Conservation (phyloP, 768 basidiomycete genomes). For the Daedalea quercina region DNA sequence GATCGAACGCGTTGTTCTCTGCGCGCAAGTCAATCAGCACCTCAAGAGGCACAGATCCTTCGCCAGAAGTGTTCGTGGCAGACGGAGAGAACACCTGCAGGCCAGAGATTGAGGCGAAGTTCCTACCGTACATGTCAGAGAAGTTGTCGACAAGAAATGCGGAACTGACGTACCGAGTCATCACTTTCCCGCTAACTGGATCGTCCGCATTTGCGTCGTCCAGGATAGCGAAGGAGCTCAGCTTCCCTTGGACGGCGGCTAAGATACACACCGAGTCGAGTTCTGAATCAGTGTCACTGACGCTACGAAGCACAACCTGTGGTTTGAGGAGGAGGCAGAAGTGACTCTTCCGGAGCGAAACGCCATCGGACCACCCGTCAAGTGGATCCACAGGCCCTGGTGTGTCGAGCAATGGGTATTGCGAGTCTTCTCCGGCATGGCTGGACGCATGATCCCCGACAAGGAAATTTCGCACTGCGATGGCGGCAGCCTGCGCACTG, state of each 20-base stretch:
- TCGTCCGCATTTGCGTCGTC: conserved; percentile 76
- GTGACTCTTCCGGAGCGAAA: conserved; percentile 62
- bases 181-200: conserved; percentile 76
- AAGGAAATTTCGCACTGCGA: conserved; percentile 59
- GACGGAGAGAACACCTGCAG: conserved; percentile 85
- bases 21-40: conserved; percentile 81
- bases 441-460: conserved; percentile 41
- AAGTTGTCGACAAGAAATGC: background rate
- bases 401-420: conserved; percentile 23
- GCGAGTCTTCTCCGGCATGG: conserved; percentile 32
- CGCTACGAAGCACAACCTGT: conserved; percentile 75
- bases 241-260: conserved; percentile 73
- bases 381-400: conserved; percentile 47
- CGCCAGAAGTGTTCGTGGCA: conserved; percentile 29
- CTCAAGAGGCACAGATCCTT: conserved; percentile 78
- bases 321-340: conserved; percentile 88
- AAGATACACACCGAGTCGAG: conserved; percentile 60
- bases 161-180: conserved; percentile 57
- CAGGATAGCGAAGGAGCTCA: conserved; percentile 75
- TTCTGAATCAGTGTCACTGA: conserved; percentile 40
- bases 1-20: conserved; percentile 79
- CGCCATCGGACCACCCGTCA: conserved; percentile 67
- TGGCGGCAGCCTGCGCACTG: conserved; percentile 61
- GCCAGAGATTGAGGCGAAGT: conserved; percentile 69
- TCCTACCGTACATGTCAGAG: conserved; percentile 37